Percentiles rank a stretch among this genome's conserved stretches.
Evolutionary conservation across 176 grass and related monocot species (phyloP).

Genomic region (Triticum monococcum): DNA sequence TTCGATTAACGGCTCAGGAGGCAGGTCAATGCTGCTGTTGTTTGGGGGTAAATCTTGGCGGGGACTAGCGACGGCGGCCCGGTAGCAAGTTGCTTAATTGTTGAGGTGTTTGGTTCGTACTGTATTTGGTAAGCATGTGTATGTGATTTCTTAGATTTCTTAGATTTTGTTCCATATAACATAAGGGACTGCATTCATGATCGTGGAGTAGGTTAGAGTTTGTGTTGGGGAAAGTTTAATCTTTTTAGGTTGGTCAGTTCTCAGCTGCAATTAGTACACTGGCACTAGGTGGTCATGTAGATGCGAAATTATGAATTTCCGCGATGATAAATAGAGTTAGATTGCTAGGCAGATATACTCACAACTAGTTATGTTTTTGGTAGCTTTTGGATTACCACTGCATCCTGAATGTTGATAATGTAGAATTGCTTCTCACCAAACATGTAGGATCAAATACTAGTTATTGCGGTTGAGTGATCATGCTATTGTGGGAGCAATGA

Average conservation of each 20-base stretch:
- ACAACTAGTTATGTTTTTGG: neutral
- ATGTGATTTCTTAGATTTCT: neutral
- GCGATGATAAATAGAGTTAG: neutral
- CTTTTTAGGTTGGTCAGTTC: neutral
- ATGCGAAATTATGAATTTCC: neutral
- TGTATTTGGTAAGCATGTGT: too few relatives aligned
- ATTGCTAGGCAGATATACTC: neutral
- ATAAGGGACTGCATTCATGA: neutral
- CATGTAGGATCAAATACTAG: neutral
- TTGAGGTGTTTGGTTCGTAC: neutral
- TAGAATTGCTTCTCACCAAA: neutral
- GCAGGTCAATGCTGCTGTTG: constrained; percentile 21
- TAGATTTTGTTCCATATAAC: neutral
- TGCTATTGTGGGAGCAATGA: neutral
- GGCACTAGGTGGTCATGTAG: neutral
- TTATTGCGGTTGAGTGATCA: neutral
- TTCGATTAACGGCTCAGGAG: neutral
- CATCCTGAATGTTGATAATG: neutral
- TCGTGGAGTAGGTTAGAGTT: neutral
- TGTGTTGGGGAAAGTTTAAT: neutral
- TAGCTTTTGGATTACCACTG: neutral
- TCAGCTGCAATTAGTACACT: neutral
- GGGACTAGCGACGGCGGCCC: neutral
- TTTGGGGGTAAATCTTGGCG: neutral
- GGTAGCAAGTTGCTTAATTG: neutral